Conservation (phyloP, 441 rosid genomes). For the Gossypium davidsonii region DNA sequence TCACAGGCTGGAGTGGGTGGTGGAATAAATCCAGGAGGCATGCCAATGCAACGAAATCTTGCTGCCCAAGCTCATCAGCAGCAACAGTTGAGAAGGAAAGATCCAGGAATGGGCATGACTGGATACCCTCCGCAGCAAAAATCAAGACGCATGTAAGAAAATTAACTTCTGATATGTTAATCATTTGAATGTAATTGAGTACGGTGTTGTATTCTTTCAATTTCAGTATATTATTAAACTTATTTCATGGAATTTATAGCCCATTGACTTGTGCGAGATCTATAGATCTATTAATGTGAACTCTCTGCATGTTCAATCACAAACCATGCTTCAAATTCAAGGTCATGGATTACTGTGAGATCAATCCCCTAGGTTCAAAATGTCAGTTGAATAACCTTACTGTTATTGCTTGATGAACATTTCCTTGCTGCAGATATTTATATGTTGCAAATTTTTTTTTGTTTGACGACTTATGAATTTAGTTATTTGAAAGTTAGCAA, state of each 20-base stretch:
- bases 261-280: neutral
- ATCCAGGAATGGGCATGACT: constrained; percentile 70
- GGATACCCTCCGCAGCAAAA: constrained; percentile 89
- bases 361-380: neutral
- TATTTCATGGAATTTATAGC: neutral
- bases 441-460: neutral
- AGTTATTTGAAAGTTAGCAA: neutral
- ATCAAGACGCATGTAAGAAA: constrained; percentile 59
- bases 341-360: neutral
- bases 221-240: neutral
- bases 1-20: constrained; percentile 54
- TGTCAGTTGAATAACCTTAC: neutral
- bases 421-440: neutral
- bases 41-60: constrained; percentile 70
- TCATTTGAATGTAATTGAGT: neutral
- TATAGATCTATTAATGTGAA: neutral
- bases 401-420: neutral
- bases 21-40: constrained; percentile 70
- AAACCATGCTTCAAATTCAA: neutral
- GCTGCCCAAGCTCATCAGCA: constrained; percentile 60
- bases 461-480: neutral
- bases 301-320: neutral
- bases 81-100: constrained; percentile 79
- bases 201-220: constrained; percentile 7
- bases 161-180: neutral